Conservation (phyloP, 2,329 filamentous ascomycete species). For the Ilyonectria robusta region DNA sequence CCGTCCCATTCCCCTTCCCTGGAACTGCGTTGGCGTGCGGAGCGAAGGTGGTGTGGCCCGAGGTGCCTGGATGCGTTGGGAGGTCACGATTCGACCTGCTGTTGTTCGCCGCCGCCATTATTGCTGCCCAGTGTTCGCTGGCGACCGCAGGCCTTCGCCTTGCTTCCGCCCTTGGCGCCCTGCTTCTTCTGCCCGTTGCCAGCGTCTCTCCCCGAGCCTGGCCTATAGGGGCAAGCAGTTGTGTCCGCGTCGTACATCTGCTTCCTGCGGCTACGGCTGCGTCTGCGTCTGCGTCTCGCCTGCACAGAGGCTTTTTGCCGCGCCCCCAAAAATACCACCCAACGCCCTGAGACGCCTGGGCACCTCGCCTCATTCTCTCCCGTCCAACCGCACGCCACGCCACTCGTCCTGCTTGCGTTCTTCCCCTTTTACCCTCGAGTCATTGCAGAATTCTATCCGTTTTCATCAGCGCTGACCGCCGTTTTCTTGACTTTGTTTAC, state of each 20-base stretch:
- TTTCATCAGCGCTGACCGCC: constrained; percentile 44
- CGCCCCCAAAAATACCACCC: constrained; percentile 42
- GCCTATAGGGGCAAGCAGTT: constrained; percentile 30
- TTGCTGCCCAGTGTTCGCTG: constrained; percentile 6
- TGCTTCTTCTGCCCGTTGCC: constrained; percentile 26
- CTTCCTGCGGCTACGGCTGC: constrained; percentile 35
- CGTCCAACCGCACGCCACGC: constrained; percentile 43
- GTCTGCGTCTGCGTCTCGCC: constrained; percentile 33
- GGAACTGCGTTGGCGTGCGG: constrained; percentile 10
- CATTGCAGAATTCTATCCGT: constrained; percentile 30
- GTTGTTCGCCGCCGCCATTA: constrained; percentile 13
- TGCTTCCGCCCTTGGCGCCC: constrained; percentile 21
- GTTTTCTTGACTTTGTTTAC: constrained; percentile 29
- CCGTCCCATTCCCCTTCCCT: constrained; percentile 1
- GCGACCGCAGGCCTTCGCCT: constrained; percentile 24
- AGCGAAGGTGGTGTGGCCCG: constrained; percentile 10
- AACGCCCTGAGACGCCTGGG: constrained; percentile 37
- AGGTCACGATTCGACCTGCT: constrained; percentile 20
- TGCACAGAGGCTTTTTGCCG: constrained; percentile 44
- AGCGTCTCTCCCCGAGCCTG: constrained; percentile 15
- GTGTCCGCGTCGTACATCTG: constrained; percentile 33
- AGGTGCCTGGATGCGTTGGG: constrained; percentile 6
- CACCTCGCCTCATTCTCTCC: constrained; percentile 42
- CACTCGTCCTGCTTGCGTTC: constrained; percentile 33
- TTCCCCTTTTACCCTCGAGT: constrained; percentile 27